Conservation (phyloP, 495 filamentous ascomycete genomes). For the Glonium stellatum region DNA sequence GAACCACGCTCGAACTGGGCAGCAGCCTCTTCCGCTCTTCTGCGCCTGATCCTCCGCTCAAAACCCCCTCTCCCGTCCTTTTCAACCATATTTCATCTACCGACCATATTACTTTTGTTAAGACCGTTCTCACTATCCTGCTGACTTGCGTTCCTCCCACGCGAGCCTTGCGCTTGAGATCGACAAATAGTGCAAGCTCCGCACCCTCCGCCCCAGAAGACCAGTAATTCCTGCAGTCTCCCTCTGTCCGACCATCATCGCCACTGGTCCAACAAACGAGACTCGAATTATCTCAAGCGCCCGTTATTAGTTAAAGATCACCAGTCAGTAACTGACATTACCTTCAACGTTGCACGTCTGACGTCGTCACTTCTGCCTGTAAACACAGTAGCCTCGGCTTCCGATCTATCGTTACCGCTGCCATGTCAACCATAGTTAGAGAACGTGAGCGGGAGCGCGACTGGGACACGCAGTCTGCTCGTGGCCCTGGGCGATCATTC, state of each 20-base stretch:
- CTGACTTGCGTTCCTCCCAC: neutral
- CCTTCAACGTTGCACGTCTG: neutral
- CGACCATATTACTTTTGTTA: neutral
- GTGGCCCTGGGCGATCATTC: constrained; percentile 25
- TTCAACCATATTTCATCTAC: constrained; percentile 4
- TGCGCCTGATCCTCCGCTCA: constrained; percentile 16
- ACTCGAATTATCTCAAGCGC: neutral
- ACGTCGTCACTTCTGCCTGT: neutral
- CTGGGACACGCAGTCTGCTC: constrained; percentile 25
- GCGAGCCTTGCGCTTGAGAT: neutral
- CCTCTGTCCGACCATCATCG: neutral
- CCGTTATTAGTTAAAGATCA: neutral
- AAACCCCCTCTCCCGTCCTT: neutral
- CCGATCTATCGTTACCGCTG: neutral
- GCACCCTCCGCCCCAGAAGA: neutral
- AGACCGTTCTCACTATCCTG: neutral
- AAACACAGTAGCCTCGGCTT: neutral
- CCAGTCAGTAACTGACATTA: neutral
- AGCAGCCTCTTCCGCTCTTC: constrained; percentile 6
- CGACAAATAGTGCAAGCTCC: neutral
- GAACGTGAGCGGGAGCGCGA: constrained; percentile 29
- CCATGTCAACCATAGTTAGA: constrained; percentile 28
- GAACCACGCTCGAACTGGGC: constrained; percentile 13
- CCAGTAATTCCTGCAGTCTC: constrained; percentile 3
- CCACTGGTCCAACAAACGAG: constrained; percentile 5